Base-by-base conservation (phyloP, 352 stramenopile genomes). In the Phytophthora aleatoria region DNA sequence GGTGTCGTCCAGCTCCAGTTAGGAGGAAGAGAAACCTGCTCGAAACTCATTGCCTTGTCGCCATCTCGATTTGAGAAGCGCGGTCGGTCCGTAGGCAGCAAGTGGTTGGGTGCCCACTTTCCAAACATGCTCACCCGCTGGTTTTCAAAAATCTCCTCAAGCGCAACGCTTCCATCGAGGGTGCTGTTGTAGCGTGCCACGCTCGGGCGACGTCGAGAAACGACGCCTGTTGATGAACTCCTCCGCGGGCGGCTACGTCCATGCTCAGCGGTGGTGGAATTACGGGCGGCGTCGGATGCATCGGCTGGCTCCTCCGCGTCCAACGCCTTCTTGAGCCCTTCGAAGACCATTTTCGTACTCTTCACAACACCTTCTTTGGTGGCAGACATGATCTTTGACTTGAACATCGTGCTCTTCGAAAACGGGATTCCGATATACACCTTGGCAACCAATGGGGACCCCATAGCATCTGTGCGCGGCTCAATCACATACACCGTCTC, bases 71-170 rank as follows among this genome's bases (percentile, higher is more conserved):
- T 94, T 27, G 87, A 89, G 36, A 95, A 95, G 9, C 87, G 87
- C 13, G 80, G 71, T 54, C 87, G 82, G 39, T 95, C 87, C 0
- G 87, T 95, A 27, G 85, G 87, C 20, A 93, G 71, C 55, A 95
- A 61, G 44, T 95, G 85, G 60, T 94, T 94, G 3, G 87, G 87
- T 0, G 83, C 87, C 87, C 87, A 95, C 48, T 95, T 95, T 31
- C 85, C 85, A 74, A 95, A 95, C 64, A 95, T 89, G 64, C 85
- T 92, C 57, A 95, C 77, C 13, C 87, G 87, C 65, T 95, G 87
- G 64, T 95, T 95, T 65, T 95, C 85, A 67, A 95, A 95, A 65
- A 95, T 92, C 69, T 95, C 86, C 63, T 95, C 86, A 16, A 95
- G 70, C 8, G 77, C 86, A 3, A 95, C 84, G 36, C 83, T 91